These are phyloP conservation scores for Prunus kanzakura DNA, from an alignment of 306 rosid species.

Conservation along the genomic window DNA sequence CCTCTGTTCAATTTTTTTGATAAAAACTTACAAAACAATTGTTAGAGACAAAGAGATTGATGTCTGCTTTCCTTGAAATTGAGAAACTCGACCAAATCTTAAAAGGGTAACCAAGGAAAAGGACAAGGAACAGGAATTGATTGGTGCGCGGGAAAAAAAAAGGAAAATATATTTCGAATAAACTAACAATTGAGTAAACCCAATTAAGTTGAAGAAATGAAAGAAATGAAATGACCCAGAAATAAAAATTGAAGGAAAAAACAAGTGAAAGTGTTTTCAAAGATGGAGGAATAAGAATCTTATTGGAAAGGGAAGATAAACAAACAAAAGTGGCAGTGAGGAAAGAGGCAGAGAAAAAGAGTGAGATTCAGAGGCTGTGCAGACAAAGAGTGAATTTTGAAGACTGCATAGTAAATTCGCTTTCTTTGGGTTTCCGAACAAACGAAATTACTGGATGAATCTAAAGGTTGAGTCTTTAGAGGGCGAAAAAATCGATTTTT, in stretches of 20 bases:
- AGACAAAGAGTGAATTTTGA: conserved; percentile 32
- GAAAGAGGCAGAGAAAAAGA: not conserved
- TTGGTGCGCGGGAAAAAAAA: conserved; percentile 24
- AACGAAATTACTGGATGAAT: conserved; percentile 3
- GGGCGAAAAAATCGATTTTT: conserved; percentile 32
- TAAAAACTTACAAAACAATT: not conserved
- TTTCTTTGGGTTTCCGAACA: conserved; percentile 1
- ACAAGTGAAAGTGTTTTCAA: not conserved
- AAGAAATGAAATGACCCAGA: conserved; percentile 15
- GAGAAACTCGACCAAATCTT: conserved; percentile 8
- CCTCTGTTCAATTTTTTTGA: conserved; percentile 22
- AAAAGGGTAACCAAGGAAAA: conserved; percentile 4
- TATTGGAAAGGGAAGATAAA: conserved; percentile 5
- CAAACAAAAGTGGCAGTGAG: not conserved
- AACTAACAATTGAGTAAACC: not conserved
- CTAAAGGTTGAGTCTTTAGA: conserved; percentile 15
- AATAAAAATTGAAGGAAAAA: not conserved
- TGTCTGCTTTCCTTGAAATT: conserved; percentile 10
- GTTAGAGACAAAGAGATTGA: not conserved
- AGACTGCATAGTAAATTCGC: not conserved
- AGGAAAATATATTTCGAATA: not conserved
- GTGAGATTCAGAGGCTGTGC: conserved; percentile 13
- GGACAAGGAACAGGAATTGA: conserved; percentile 7
- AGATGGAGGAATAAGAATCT: not conserved
- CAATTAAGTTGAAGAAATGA: not conserved